Evolutionary conservation across 2,329 filamentous ascomycete genomes (phyloP).

Genomic region (Alternaria incomplexa): DNA sequence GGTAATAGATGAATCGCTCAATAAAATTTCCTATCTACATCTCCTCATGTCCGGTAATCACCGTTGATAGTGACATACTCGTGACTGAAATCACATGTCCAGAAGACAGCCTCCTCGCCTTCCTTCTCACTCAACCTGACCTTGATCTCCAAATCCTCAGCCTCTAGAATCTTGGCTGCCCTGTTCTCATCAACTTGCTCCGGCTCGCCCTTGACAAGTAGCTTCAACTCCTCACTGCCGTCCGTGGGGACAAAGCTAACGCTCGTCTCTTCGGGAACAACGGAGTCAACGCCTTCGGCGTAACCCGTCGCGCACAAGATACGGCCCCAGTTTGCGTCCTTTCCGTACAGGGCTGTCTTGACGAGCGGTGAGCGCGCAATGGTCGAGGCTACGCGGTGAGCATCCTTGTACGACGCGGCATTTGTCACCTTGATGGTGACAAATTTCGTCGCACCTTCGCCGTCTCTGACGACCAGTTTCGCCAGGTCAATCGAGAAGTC

Average conservation of each 20-base stretch:
- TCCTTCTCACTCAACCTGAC: constrained; percentile 72
- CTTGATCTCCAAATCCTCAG: constrained; percentile 78
- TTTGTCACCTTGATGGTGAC: constrained; percentile 87
- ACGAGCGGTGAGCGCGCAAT: constrained; percentile 93
- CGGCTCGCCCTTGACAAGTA: constrained; percentile 80
- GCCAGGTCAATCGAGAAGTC: constrained; percentile 83
- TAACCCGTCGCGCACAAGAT: constrained; percentile 96
- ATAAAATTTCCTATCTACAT: background rate
- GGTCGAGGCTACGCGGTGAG: constrained; percentile 79
- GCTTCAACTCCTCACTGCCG: constrained; percentile 75
- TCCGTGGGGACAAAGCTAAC: constrained; percentile 81
- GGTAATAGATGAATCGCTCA: background rate
- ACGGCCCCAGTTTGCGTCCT: constrained; percentile 98
- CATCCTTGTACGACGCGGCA: constrained; percentile 71
- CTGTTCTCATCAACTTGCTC: constrained; percentile 78
- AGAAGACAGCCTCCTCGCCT: constrained; percentile 68
- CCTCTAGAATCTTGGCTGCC: constrained; percentile 77
- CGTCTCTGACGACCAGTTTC: constrained; percentile 92
- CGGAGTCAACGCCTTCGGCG: constrained; percentile 66
- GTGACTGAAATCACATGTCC: constrained; percentile 87
- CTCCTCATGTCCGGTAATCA: constrained; percentile 65
- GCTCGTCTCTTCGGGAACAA: constrained; percentile 73
- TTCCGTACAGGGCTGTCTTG: constrained; percentile 95
- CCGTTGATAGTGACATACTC: constrained; percentile 78
- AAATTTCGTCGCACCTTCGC: constrained; percentile 97